A percentile compares a stretch with the other conserved stretches of the same genome.
Conservation (phyloP, 2,329 filamentous ascomycete genomes). For the Colletotrichum caudatum region DNA sequence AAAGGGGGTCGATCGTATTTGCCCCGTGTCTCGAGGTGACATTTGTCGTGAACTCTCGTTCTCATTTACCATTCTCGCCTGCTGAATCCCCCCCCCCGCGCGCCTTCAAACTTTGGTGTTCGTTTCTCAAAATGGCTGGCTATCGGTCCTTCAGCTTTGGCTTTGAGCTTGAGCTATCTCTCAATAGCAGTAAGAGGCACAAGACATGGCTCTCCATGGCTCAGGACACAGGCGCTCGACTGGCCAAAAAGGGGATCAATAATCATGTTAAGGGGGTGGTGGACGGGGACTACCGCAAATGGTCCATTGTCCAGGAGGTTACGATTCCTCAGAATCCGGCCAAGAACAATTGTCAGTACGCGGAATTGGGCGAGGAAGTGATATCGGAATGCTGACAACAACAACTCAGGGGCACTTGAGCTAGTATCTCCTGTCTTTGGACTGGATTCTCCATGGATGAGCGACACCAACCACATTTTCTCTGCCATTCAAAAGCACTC, state of each 20-base stretch:
- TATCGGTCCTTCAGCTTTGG: conserved; percentile 47
- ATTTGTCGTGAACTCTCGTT: neutral
- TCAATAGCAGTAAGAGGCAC: conserved; percentile 50
- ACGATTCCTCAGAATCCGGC: conserved; percentile 50
- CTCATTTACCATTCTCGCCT: neutral
- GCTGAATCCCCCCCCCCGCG: neutral
- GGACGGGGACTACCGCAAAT: conserved; percentile 50
- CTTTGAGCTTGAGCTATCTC: conserved; percentile 54
- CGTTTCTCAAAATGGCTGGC: conserved; percentile 1
- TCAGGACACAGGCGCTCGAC: conserved; percentile 49
- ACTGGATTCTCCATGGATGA: conserved; percentile 46
- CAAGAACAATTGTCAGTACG: conserved; percentile 49
- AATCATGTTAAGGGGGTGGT: conserved; percentile 52
- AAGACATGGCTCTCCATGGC: conserved; percentile 52
- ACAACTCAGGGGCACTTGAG: conserved; percentile 48
- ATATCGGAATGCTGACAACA: neutral
- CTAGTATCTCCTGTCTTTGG: conserved; percentile 54
- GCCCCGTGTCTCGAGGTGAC: neutral
- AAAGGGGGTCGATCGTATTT: neutral
- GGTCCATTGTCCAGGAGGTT: conserved; percentile 54
- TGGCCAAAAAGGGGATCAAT: conserved; percentile 49
- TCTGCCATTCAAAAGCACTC: conserved; percentile 46
- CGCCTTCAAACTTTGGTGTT: neutral
- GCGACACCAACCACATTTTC: conserved; percentile 51
- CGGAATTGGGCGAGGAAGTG: neutral